Evolutionary conservation across 441 rosid genomes (phyloP).

Genomic region (Metrosideros polymorpha): DNA sequence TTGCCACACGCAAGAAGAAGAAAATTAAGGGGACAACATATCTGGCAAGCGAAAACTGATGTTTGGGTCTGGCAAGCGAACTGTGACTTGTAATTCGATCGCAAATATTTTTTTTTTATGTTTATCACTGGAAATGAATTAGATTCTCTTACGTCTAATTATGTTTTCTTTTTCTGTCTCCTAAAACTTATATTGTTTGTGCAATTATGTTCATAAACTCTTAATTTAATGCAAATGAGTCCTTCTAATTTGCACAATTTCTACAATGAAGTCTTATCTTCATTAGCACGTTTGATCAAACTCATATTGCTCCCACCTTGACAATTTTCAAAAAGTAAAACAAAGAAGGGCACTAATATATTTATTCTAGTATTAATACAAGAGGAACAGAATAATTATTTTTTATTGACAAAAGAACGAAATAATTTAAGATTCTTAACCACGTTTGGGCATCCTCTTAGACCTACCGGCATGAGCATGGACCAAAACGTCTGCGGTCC

Average conservation of each 20-base stretch:
- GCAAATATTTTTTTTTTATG: background rate
- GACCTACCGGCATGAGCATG: background rate
- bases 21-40: background rate
- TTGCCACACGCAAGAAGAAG: background rate
- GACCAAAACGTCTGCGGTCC: background rate
- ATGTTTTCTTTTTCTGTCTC: background rate
- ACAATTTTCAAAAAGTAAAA: background rate
- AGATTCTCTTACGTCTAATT: background rate
- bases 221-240: background rate
- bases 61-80: background rate
- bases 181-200: background rate
- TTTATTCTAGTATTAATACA: too few relatives aligned
- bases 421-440: too few relatives aligned
- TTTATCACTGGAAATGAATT: background rate
- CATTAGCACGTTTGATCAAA: background rate
- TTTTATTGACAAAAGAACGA: too few relatives aligned
- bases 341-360: background rate
- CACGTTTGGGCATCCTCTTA: too few relatives aligned
- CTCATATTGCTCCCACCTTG: background rate
- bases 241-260: background rate
- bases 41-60: background rate
- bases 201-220: background rate
- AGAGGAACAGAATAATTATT: too few relatives aligned
- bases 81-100: background rate
- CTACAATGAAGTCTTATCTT: background rate